A percentile compares a stretch with the other conserved stretches of the same genome.
These are phyloP conservation scores for Aspergillus awamori DNA, from an alignment of 2,329 filamentous ascomycete genomes.

Conservation along the genomic window DNA sequence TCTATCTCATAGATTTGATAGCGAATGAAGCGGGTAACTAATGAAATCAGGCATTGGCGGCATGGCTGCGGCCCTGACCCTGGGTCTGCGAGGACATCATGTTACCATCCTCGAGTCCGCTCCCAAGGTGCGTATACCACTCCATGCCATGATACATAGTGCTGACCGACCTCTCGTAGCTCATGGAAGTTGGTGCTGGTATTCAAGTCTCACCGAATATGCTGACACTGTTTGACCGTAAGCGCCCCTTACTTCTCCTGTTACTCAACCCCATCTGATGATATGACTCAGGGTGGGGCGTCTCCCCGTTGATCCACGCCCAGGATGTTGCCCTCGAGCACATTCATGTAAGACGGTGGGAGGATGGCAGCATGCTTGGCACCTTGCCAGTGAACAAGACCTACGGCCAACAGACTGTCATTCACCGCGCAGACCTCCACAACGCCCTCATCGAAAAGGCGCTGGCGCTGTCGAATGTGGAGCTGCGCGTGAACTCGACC, in stretches of 20 bases:
- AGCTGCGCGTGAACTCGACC: conserved; percentile 32
- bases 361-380: conserved; percentile 36
- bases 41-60: conserved; percentile 37
- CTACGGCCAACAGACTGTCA: conserved; percentile 38
- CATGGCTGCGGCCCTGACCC: conserved; percentile 38
- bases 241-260: conserved; percentile 13
- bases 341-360: conserved; percentile 41
- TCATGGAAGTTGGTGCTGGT: conserved; percentile 68
- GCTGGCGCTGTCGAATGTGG: conserved; percentile 33
- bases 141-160: not conserved
- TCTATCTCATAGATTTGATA: not conserved
- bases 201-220: conserved; percentile 84
- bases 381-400: conserved; percentile 40
- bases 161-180: conserved; percentile 22
- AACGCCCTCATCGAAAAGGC: conserved; percentile 36
- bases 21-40: conserved; percentile 1
- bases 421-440: conserved; percentile 42
- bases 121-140: conserved; percentile 31
- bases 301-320: conserved; percentile 37
- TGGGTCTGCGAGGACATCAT: conserved; percentile 38
- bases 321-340: conserved; percentile 39
- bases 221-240: conserved; percentile 69
- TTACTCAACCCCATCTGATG: not conserved
- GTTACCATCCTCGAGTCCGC: conserved; percentile 39
- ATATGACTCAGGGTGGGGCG: conserved; percentile 35